Percentiles rank a stretch among this genome's conserved stretches.
These are phyloP conservation scores for Suillus spraguei DNA, from an alignment of 768 basidiomycete genomes.

Conservation along the genomic window DNA sequence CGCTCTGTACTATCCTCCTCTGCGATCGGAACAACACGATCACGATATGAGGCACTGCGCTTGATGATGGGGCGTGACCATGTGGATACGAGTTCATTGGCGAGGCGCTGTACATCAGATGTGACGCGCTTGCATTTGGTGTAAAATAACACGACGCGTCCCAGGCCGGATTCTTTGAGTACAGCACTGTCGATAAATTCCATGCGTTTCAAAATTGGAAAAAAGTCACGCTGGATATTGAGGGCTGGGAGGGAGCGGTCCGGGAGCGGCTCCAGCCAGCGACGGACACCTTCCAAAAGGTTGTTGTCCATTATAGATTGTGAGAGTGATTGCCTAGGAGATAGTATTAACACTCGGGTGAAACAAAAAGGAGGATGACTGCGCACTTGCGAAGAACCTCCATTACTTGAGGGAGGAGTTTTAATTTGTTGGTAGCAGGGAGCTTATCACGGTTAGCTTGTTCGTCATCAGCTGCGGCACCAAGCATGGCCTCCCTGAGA, in stretches of 20 bases:
- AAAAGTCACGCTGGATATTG: slow-evolving; percentile 93
- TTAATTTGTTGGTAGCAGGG: slow-evolving; percentile 85
- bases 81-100: slow-evolving; percentile 77
- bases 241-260: slow-evolving; percentile 92
- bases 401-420: slow-evolving; percentile 87
- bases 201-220: slow-evolving; percentile 83
- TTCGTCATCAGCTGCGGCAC: slow-evolving; percentile 83
- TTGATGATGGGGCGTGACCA: slow-evolving; percentile 96
- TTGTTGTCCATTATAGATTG: slow-evolving; percentile 97
- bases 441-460: slow-evolving; percentile 76
- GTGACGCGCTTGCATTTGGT: slow-evolving; percentile 93
- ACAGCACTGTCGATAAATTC: slow-evolving; percentile 88
- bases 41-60: slow-evolving; percentile 79
- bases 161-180: slow-evolving; percentile 89
- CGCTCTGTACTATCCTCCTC: slow-evolving; percentile 41
- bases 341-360: not conserved
- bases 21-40: slow-evolving; percentile 66
- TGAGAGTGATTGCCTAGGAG: slow-evolving; percentile 70
- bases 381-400: slow-evolving; percentile 89
- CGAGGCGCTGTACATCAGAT: slow-evolving; percentile 76
- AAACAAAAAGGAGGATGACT: slow-evolving; percentile 16
- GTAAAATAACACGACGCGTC: slow-evolving; percentile 92
- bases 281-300: slow-evolving; percentile 83
- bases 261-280: slow-evolving; percentile 94
- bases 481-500: slow-evolving; percentile 87